Evolutionary conservation across 2,329 filamentous ascomycete species (phyloP).

Genomic region (Trichoderma guizhouense): DNA sequence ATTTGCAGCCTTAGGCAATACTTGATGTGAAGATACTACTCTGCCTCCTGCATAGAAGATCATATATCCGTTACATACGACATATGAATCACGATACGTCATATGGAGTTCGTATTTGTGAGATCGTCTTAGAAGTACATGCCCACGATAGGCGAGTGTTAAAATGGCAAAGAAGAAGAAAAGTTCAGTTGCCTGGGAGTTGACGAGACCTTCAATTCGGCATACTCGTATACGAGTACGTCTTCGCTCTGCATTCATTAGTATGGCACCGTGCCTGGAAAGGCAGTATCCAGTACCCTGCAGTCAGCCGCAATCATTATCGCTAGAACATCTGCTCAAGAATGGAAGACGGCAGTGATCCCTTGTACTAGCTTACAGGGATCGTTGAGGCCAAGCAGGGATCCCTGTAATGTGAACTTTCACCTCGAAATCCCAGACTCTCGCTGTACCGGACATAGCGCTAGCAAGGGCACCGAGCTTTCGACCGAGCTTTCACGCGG

Average conservation of each 20-base stretch:
- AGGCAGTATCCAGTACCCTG: neutral
- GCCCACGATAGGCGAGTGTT: neutral
- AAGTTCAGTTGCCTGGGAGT: neutral
- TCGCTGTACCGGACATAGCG: neutral
- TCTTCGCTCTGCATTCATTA: neutral
- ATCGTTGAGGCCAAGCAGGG: no score
- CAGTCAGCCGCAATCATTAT: neutral
- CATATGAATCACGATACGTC: neutral
- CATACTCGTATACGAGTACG: neutral
- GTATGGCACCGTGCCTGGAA: neutral
- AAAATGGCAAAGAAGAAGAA: neutral
- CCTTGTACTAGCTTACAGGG: neutral
- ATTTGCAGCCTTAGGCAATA: accelerated
- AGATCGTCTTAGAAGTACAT: neutral
- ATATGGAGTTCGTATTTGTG: neutral
- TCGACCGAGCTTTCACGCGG: neutral
- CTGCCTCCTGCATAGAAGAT: neutral
- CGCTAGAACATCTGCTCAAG: neutral
- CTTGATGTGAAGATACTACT: neutral
- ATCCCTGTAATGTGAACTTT: neutral
- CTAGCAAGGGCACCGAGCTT: neutral
- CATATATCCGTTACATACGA: neutral
- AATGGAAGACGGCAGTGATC: neutral
- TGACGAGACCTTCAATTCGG: neutral
- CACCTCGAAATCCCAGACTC: neutral